Evolutionary conservation across 108 stramenopile genomes (phyloP), one percentile per base, ranked within the genome.

Genomic region (Cyclostephanos tholiformis): DNA sequence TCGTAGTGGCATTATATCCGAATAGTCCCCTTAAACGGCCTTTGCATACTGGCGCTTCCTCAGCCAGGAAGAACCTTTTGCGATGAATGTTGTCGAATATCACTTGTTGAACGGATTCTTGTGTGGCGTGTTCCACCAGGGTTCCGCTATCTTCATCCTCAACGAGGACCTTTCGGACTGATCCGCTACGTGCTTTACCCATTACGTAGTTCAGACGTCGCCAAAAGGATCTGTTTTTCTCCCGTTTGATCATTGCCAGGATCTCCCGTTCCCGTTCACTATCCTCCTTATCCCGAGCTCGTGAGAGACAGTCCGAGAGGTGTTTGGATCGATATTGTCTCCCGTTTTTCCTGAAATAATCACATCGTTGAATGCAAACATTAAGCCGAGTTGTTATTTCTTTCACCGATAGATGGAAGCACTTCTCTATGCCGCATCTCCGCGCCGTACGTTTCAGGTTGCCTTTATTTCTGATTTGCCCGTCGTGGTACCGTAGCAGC

Each of bases 11-110:
- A 20, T 41, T 43, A 16, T 71, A 61, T 17, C 57, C 69, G 41
- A 71, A 71, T 0, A 59, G 41, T 27, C 44, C 44, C 1, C 39
- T 5, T 26, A 71, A 27, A 4, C 17, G 0, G 26, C 59, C 69
- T 2, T 71, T 41, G 44, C 69, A 71, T 22, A 61, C 59, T 29
- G 69, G 69, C 6, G 69, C 69, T 20, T 27, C 36, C 25, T 60
- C 59, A 1, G 69, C 69, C 2, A 71, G 6, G 19, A 27, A 46
- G 38, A 60, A 61, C 0, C 46, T 14, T 23, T 71, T 71, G 25
- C 44, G 7, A 30, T 71, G 69, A 0, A 71, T 49, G 0, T 60
- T 41, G 6, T 7, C 6, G 8, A 26, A 58, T 6, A 58, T 58
- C 27, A 0, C 30, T 19, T 69, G 10, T 36, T 69, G 30, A 17